A percentile compares a stretch with the other conserved stretches of the same genome.
Conservation (phyloP, 306 rosid species). For the Vigna hirtella region DNA sequence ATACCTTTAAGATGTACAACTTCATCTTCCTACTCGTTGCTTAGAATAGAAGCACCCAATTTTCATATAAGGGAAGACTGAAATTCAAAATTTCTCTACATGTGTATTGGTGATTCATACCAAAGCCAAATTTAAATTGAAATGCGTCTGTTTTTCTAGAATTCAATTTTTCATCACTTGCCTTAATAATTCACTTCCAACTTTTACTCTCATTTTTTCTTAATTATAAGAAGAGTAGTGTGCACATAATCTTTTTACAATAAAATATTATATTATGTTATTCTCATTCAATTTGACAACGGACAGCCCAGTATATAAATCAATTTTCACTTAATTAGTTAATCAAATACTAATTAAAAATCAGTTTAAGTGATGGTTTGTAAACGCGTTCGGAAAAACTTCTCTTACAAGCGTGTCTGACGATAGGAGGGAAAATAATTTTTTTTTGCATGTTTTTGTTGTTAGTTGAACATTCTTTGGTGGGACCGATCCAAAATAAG, state of each 20-base stretch:
- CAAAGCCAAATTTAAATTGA: too few relatives aligned
- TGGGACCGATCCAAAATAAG: neutral
- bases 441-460: neutral
- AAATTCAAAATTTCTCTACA: neutral
- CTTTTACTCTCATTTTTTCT: too few relatives aligned
- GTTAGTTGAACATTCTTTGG: too few relatives aligned
- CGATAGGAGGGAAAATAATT: neutral
- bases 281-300: too few relatives aligned
- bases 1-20: neutral
- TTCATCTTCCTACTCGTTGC: neutral
- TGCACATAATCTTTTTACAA: too few relatives aligned
- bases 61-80: neutral
- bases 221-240: too few relatives aligned
- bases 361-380: neutral
- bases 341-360: neutral
- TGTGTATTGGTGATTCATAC: too few relatives aligned
- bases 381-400: conserved; percentile 33
- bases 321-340: neutral
- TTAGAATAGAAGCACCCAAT: neutral
- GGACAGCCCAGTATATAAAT: too few relatives aligned
- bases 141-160: too few relatives aligned
- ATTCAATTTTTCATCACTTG: too few relatives aligned
- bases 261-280: too few relatives aligned
- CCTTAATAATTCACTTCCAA: too few relatives aligned
- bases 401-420: conserved; percentile 12